These are phyloP conservation scores for Senna siamea DNA, from an alignment of 306 rosid genomes.

Conservation along the genomic window DNA sequence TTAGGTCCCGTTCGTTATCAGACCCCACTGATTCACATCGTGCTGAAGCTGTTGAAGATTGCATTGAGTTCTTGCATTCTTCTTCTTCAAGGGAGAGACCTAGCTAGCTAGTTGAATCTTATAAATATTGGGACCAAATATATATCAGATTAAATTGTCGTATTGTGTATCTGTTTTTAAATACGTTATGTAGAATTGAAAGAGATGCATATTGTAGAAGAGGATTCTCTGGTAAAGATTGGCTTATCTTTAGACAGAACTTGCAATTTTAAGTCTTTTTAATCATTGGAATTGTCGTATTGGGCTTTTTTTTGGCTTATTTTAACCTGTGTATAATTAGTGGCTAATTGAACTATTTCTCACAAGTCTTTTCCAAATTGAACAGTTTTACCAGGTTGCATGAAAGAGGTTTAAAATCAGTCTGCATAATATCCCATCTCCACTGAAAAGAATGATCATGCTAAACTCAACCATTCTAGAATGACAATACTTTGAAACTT, in stretches of 20 bases:
- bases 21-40: conserved; percentile 66
- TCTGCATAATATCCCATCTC: too few relatives aligned
- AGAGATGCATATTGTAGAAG: conserved; percentile 24
- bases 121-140: too few relatives aligned
- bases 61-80: conserved; percentile 79
- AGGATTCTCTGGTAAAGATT: conserved; percentile 12
- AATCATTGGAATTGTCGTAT: not conserved
- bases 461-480: too few relatives aligned
- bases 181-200: conserved; percentile 28
- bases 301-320: too few relatives aligned
- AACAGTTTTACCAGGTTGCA: too few relatives aligned
- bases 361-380: not conserved
- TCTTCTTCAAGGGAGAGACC: conserved; percentile 72
- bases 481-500: too few relatives aligned
- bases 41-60: conserved; percentile 77
- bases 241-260: conserved; percentile 22
- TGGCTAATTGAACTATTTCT: not conserved
- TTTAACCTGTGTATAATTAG: too few relatives aligned
- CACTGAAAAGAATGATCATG: too few relatives aligned
- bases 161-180: not conserved
- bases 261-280: conserved; percentile 11
- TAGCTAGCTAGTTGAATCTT: conserved; percentile 40
- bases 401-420: too few relatives aligned
- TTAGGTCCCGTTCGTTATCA: conserved; percentile 62
- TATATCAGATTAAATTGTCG: too few relatives aligned